Percentiles rank a stretch among this genome's conserved stretches.
Evolutionary conservation across 1,284 basidiomycete species (phyloP).

Genomic region (Laetiporus sulphureus): DNA sequence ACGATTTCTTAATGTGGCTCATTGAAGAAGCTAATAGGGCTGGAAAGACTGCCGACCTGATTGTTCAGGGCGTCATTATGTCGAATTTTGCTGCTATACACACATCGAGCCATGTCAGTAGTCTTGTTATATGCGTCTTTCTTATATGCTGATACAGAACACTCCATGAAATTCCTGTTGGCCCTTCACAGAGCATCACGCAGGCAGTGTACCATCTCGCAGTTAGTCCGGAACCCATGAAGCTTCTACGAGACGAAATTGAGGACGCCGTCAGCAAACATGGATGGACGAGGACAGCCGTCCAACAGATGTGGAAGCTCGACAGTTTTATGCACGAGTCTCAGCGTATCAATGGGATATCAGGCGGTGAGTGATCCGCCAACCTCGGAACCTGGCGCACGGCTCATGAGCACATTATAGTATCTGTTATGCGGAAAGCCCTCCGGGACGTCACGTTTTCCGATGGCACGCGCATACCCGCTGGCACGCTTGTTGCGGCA

Average conservation of each 20-base stretch:
- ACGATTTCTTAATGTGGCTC: slow-evolving; percentile 6
- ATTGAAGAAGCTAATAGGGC: slow-evolving; percentile 2
- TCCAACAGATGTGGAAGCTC: slow-evolving; percentile 38
- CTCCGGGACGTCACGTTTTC: slow-evolving; percentile 33
- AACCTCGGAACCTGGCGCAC: no score
- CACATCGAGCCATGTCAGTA: slow-evolving; percentile 20
- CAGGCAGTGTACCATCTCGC: slow-evolving; percentile 35
- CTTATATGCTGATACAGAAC: no score
- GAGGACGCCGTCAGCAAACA: slow-evolving; percentile 27
- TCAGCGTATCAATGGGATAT: slow-evolving; percentile 29
- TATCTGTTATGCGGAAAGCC: slow-evolving; percentile 11
- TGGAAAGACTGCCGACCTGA: background rate
- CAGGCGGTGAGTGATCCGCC: slow-evolving; percentile 15
- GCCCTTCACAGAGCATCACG: slow-evolving; percentile 33
- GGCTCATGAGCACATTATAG: background rate
- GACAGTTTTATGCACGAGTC: slow-evolving; percentile 49
- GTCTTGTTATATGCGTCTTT: no score
- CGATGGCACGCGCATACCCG: slow-evolving; percentile 36
- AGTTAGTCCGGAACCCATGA: slow-evolving; percentile 29
- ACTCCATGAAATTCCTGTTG: no score
- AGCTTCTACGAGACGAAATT: slow-evolving; percentile 38
- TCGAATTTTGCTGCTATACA: slow-evolving; percentile 26
- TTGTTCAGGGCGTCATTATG: slow-evolving; percentile 18
- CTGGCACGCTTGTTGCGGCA: slow-evolving; percentile 32
- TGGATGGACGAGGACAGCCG: slow-evolving; percentile 38